Conservation (phyloP, 768 basidiomycete species). For the Phylloporus sp. region DNA sequence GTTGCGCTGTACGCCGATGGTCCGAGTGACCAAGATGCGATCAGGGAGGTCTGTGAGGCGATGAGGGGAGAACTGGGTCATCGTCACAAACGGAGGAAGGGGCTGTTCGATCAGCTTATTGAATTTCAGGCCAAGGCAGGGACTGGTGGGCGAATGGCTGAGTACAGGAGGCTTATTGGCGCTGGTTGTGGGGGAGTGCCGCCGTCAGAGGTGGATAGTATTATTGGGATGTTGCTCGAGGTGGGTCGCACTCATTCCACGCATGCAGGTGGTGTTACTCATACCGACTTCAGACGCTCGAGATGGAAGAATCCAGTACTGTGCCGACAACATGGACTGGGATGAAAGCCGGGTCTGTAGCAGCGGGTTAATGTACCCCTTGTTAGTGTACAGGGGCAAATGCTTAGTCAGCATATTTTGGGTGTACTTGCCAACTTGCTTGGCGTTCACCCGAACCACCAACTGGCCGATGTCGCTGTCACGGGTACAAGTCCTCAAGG, state of each 20-base stretch:
- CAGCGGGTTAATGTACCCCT: conserved; percentile 16
- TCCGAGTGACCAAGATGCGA: conserved; percentile 53
- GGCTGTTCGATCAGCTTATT: conserved; percentile 71
- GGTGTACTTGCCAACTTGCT: neutral
- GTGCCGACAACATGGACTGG: conserved; percentile 43
- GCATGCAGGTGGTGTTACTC: neutral
- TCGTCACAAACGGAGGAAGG: conserved; percentile 64
- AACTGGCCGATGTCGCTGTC: conserved; percentile 28
- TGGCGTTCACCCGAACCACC: neutral
- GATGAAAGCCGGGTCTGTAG: conserved; percentile 20
- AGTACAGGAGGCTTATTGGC: conserved; percentile 85
- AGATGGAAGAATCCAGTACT: conserved; percentile 75
- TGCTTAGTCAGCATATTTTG: conserved; percentile 20
- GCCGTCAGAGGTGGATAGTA: conserved; percentile 83
- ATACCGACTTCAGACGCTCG: conserved; percentile 55
- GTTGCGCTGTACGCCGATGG: conserved; percentile 52
- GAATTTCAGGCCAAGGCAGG: conserved; percentile 86
- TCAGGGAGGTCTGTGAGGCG: conserved; percentile 53
- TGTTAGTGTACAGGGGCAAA: conserved; percentile 1
- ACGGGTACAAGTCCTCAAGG: conserved; percentile 38
- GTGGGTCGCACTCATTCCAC: conserved; percentile 35
- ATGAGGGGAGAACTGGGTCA: conserved; percentile 63
- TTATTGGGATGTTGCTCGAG: conserved; percentile 82
- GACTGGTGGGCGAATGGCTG: conserved; percentile 82
- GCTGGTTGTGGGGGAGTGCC: conserved; percentile 87